These are phyloP conservation scores for Torrubiellomyces zombiae DNA, from an alignment of 2,329 filamentous ascomycete species.

Conservation along the genomic window DNA sequence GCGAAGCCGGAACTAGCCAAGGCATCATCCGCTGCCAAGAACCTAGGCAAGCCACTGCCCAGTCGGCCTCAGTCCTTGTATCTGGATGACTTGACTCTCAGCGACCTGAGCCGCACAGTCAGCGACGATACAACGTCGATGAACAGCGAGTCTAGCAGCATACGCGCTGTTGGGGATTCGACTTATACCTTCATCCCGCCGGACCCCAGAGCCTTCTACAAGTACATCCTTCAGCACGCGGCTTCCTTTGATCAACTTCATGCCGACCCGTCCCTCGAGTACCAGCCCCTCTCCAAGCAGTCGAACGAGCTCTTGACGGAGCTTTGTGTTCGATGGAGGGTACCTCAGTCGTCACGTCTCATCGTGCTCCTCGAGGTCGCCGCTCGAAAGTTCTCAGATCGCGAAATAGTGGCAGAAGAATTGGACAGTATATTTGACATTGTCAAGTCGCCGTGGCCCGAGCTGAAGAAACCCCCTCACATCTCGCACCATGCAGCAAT, in stretches of 20 bases:
- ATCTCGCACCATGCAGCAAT: conserved; percentile 34
- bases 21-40: conserved; percentile 45
- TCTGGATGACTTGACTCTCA: conserved; percentile 31
- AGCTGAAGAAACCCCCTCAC: conserved; percentile 45
- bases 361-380: conserved; percentile 74
- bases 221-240: conserved; percentile 63
- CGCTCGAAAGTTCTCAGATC: conserved; percentile 68
- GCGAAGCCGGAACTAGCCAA: conserved; percentile 75
- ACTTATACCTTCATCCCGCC: conserved; percentile 81
- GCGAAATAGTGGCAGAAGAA: conserved; percentile 65
- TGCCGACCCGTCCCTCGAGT: conserved; percentile 30
- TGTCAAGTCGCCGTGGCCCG: conserved; percentile 53
- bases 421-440: conserved; percentile 72
- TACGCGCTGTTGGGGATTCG: conserved; percentile 40
- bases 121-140: conserved; percentile 51
- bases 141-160: conserved; percentile 32
- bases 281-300: conserved; percentile 50
- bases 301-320: conserved; percentile 75
- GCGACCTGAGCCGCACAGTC: conserved; percentile 39
- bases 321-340: conserved; percentile 72
- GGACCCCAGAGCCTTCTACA: conserved; percentile 69
- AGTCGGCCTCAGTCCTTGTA: conserved; percentile 30
- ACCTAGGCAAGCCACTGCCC: conserved; percentile 38
- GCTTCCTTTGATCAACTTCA: conserved; percentile 48
- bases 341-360: conserved; percentile 66